These are phyloP conservation scores for Trichoderma sp. DNA, from an alignment of 2,329 filamentous ascomycete species.

Conservation along the genomic window DNA sequence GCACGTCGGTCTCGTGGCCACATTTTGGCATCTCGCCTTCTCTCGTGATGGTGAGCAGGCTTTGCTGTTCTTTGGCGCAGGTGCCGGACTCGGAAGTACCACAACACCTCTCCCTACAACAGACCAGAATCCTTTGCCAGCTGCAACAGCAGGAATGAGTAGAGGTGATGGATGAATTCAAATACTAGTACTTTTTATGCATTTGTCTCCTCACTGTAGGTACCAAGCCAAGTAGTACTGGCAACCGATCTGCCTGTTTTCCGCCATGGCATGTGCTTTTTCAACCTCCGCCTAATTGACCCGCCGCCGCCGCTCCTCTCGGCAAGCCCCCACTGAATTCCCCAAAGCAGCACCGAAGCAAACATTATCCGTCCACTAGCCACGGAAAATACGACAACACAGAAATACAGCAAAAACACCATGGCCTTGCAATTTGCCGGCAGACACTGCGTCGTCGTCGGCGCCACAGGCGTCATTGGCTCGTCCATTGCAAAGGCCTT, in stretches of 20 bases:
- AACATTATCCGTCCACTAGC: not conserved
- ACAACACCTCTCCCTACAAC: too few relatives aligned
- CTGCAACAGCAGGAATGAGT: too few relatives aligned
- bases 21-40: too few relatives aligned
- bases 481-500: slow-evolving; percentile 67
- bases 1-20: too few relatives aligned
- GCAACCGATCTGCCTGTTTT: not conserved
- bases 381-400: not conserved
- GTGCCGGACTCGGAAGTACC: too few relatives aligned
- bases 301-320: not conserved
- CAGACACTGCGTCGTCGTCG: slow-evolving; percentile 64
- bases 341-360: slow-evolving; percentile 3
- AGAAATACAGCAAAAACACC: not conserved
- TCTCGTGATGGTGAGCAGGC: too few relatives aligned
- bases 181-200: too few relatives aligned
- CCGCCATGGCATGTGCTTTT: not conserved
- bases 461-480: slow-evolving; percentile 71
- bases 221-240: too few relatives aligned
- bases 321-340: not conserved
- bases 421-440: slow-evolving; percentile 44
- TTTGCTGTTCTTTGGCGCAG: too few relatives aligned
- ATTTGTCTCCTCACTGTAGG: too few relatives aligned
- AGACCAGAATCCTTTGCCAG: too few relatives aligned
- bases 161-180: too few relatives aligned
- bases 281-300: not conserved